A percentile compares a stretch with the other conserved stretches of the same genome.
Conservation (phyloP, 192 early-diverging fungal genomes). For the Funneliformis mosseae region DNA sequence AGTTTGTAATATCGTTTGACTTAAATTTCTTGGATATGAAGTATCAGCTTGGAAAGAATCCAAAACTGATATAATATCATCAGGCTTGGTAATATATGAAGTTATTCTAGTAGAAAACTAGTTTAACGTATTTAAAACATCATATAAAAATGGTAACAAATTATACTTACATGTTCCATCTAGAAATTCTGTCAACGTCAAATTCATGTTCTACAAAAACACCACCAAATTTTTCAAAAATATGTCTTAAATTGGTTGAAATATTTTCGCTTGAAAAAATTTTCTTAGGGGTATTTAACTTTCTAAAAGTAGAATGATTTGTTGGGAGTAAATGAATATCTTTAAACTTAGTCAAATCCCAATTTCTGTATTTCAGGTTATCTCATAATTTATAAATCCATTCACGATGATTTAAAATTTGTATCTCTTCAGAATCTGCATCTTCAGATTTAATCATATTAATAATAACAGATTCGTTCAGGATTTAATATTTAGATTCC, state of each 20-base stretch:
- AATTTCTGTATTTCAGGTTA: not conserved
- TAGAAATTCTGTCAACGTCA: too few species aligned
- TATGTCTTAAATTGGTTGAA: not conserved
- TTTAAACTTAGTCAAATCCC: not conserved
- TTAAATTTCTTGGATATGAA: not conserved
- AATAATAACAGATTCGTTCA: not conserved
- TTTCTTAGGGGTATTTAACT: slow-evolving; percentile 4
- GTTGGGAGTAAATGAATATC: slow-evolving; percentile 16
- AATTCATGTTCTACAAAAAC: slow-evolving; percentile 8
- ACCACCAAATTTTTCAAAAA: not conserved
- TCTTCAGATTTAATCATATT: not conserved
- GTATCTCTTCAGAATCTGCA: not conserved
- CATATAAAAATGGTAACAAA: not conserved
- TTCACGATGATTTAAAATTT: not conserved
- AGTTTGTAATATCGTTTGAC: not conserved
- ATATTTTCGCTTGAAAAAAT: not conserved
- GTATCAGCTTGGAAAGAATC: not conserved
- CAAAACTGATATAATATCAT: not conserved
- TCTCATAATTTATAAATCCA: slow-evolving; percentile 17
- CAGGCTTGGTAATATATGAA: not conserved
- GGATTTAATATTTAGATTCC: not conserved
- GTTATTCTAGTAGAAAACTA: not conserved
- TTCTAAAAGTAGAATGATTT: not conserved
- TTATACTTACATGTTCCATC: not conserved
- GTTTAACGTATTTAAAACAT: not conserved